These are phyloP conservation scores for Lolium perenne DNA, from an alignment of 176 grass and related monocot genomes.

Conservation along the genomic window DNA sequence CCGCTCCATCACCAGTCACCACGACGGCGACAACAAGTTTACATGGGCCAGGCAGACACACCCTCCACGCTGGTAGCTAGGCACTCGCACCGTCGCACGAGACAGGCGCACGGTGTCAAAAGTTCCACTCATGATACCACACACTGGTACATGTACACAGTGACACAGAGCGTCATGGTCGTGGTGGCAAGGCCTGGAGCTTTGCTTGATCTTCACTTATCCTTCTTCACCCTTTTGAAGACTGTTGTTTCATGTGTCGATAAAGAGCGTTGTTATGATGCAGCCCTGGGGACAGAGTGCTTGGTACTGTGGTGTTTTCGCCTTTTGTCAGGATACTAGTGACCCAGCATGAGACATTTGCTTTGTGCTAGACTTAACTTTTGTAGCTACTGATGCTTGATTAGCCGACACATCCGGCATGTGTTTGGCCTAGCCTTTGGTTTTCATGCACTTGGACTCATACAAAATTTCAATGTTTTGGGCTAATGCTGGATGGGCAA, in stretches of 20 bases:
- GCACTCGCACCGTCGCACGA: neutral
- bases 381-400: neutral
- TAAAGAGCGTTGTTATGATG: no score
- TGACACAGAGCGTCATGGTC: neutral
- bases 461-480: no score
- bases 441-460: neutral
- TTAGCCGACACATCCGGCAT: neutral
- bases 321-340: constrained; percentile 23
- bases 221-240: constrained; percentile 9
- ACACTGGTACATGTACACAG: neutral
- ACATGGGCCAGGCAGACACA: neutral
- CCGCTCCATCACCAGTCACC: neutral
- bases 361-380: constrained; percentile 37
- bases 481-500: no score
- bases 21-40: neutral
- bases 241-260: no score
- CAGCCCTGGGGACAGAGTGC: constrained; percentile 25
- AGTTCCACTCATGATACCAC: neutral
- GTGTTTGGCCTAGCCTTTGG: neutral
- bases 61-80: neutral
- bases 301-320: neutral
- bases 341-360: constrained; percentile 12
- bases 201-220: constrained; percentile 62
- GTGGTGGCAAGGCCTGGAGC: neutral
- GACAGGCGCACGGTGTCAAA: constrained; percentile 19